These are phyloP conservation scores for Glebionis coronaria DNA, from an alignment of 129 eudicot species.

Conservation along the genomic window DNA sequence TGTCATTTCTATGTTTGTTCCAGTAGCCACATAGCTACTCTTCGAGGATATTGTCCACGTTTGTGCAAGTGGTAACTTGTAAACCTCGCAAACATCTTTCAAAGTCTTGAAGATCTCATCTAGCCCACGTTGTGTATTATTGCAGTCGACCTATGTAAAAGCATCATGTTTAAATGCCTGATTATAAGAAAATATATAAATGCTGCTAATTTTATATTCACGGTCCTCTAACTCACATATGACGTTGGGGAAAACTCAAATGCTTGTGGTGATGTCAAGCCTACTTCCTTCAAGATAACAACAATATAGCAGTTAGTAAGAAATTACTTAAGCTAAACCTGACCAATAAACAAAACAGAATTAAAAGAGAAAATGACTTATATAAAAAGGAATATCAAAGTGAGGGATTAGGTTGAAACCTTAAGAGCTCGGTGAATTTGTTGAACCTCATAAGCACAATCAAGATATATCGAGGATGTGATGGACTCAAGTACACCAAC, in stretches of 20 bases:
- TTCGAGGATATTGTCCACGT: background rate
- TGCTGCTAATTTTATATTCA: background rate
- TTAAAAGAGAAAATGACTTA: no score
- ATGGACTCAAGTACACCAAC: constrained; percentile 18
- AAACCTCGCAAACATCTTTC: background rate
- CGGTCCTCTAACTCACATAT: background rate
- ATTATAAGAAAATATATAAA: background rate
- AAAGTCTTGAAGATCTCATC: constrained; percentile 12
- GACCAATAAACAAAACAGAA: no score
- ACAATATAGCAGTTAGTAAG: background rate
- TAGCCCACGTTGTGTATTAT: background rate
- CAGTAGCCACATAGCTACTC: constrained; percentile 1
- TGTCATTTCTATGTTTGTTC: constrained; percentile 3
- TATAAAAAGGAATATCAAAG: no score
- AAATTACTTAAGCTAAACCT: no score
- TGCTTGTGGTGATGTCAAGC: constrained; percentile 8
- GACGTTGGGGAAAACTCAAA: background rate
- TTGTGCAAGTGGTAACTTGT: constrained; percentile 12
- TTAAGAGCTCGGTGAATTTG: background rate
- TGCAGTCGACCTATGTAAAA: background rate
- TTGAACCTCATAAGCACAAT: constrained; percentile 17
- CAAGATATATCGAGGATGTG: constrained; percentile 3
- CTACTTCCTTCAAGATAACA: background rate
- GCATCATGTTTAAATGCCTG: background rate
- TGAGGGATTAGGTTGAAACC: no score